Base-by-base conservation (phyloP, 352 stramenopile species). In the Peronospora farinosa region DNA sequence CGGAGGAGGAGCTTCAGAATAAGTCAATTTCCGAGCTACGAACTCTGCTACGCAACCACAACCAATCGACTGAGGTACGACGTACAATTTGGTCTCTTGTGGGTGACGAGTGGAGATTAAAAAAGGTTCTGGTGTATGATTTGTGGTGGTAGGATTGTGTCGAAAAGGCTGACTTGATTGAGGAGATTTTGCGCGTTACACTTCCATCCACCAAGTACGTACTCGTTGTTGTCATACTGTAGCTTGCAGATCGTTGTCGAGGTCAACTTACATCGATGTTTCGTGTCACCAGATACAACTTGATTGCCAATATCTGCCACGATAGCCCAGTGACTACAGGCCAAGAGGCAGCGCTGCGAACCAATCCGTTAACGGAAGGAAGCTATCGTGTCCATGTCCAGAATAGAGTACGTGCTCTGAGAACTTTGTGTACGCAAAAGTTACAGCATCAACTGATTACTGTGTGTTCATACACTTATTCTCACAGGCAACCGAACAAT, bases 221-320 rank as follows among this genome's bases (percentile, higher is more conserved):
- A 13, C n/a, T 15, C 4, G 21, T 41, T 17, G 5, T 33, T 45
- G 21, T 28, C 11, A 12, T 16, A 8, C 7, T 52, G 36, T 21
- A 40, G 3, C 27, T 47, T 12, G 21, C 12, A 23, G 31, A n/a
- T 37, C 28, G n/a, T 44, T 2, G 19, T 13, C 6, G 13, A n/a
- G 25, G 6, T 27, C 6, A 15, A 45, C 30, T 47, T 7, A 64
- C 15, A n/a, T 10, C 55, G 4, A 19, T 32, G 23, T 40, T 5
- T n/a, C 30, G 10, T 47, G 3, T n/a, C 31, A 60, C 75, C 38
- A 98, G 97, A 63, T 99, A 98, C 76, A 97, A 99, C 64, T 74
- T 99, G 39, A 82, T 98, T 30, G 91, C 93, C 12, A 98, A 98
- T 68, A 96, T 99, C 59, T 98, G 93, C 40, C 96, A 99, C 66